Evolutionary conservation across 2,329 filamentous ascomycete genomes (phyloP), one percentile per base, ranked within the genome.

Genomic region (Paecilomyces fulvus): DNA sequence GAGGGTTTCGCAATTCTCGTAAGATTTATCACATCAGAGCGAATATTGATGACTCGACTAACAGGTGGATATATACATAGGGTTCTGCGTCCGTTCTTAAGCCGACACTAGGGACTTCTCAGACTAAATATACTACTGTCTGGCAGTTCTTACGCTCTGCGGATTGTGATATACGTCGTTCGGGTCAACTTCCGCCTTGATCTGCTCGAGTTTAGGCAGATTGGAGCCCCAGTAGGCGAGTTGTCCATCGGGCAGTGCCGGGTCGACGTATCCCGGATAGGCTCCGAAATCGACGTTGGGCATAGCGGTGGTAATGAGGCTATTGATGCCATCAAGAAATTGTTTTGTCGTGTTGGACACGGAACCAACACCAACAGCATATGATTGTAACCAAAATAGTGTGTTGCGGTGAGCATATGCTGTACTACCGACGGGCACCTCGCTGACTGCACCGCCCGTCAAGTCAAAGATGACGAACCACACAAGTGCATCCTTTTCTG

Each of bases 401-500:
- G 82, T 82, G 72, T 87, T 81, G 51, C 85, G 80, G 63, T 87
- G 84, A 0, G 80, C 78, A 63, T 85, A 87, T 7, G 83, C 79
- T 0, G 84, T 86, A 9, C 79, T 79, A 61, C 84, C 75, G 58
- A 68, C 66, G 0, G 83, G 70, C 1, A 81, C 71, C 56, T 87
- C 83, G 61, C 76, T 78, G 53, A 83, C 77, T 11, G 83, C 83
- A 9, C 85, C 85, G 49, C 83, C 84, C 14, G 79, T 76, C 1
- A 82, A 77, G 64, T 86, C 82, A 63, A 86, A 87, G 49, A 86
- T 83, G 56, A 85, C 71, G 63, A 82, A 81, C 82, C 84, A 86
- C 2, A 83, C 60, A 1, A 79, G 66, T 0, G 80, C 83, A 2
- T 78, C 81, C 56, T 77, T 78, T 53, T 78, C 65, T 0, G 75